A percentile compares a stretch with the other conserved stretches of the same genome.
These are phyloP conservation scores for Sclerotiophoma versabilis DNA, from an alignment of 2,329 filamentous ascomycete species.

Conservation along the genomic window DNA sequence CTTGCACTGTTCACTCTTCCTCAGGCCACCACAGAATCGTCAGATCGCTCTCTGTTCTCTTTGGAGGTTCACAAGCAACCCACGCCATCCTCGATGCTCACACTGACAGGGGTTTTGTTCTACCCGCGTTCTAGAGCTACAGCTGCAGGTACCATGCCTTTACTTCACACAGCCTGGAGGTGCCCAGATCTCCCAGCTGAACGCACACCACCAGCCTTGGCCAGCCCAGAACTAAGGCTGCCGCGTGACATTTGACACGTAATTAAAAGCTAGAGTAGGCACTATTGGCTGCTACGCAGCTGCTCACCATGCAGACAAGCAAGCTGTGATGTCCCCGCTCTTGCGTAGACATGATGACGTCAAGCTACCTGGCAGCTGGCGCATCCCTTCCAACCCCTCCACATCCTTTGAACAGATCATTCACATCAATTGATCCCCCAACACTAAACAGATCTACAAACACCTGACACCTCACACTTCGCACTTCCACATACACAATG, in stretches of 20 bases:
- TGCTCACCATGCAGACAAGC: conserved; percentile 8
- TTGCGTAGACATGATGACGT: conserved; percentile 3
- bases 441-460: conserved; percentile 10
- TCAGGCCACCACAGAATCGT: neutral
- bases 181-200: neutral
- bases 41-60: neutral
- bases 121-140: neutral
- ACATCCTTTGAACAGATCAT: conserved; percentile 7
- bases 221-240: conserved; percentile 2
- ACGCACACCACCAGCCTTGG: conserved; percentile 3
- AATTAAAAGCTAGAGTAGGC: neutral
- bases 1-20: too few relatives aligned
- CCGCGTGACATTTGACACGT: conserved; percentile 13
- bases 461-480: neutral
- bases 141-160: conserved; percentile 8
- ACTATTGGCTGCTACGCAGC: conserved; percentile 2
- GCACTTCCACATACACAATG: conserved; percentile 27
- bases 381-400: conserved; percentile 10
- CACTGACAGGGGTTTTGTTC: neutral
- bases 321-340: conserved; percentile 11
- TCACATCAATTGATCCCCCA: conserved; percentile 9
- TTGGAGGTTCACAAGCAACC: neutral
- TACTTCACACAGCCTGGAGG: neutral
- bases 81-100: neutral
- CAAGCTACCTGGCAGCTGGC: conserved; percentile 1